Conservation (phyloP, 1,284 basidiomycete genomes). For the Clitocybe nebularis region DNA sequence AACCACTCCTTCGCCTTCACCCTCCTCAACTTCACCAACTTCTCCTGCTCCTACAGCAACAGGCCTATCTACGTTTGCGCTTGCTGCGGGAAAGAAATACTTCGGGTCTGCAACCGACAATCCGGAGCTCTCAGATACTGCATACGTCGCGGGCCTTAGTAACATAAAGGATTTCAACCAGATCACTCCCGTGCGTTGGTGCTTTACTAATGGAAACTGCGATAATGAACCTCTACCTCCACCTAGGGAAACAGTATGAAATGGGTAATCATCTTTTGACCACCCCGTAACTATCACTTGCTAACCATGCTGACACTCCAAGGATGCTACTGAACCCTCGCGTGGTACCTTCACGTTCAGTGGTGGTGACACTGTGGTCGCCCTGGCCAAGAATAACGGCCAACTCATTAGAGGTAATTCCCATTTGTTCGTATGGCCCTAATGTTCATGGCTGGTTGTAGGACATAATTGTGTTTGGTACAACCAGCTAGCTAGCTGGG, state of each 20-base stretch:
- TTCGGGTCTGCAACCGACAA: slow-evolving; percentile 23
- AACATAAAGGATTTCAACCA: slow-evolving; percentile 13
- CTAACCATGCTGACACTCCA: not conserved
- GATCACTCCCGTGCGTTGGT: slow-evolving; percentile 11
- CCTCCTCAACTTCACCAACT: not conserved
- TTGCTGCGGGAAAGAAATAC: slow-evolving; percentile 14
- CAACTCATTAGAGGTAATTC: slow-evolving; percentile 32
- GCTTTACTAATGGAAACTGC: not conserved
- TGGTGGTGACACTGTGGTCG: slow-evolving; percentile 40
- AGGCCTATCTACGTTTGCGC: slow-evolving; percentile 2
- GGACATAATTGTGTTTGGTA: slow-evolving; percentile 55
- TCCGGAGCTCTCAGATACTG: slow-evolving; percentile 18
- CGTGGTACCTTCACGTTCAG: slow-evolving; percentile 45
- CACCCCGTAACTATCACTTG: not conserved
- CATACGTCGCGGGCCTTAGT: slow-evolving; percentile 16
- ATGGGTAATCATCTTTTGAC: slow-evolving; percentile 9
- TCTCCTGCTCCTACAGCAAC: not conserved
- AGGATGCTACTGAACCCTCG: slow-evolving; percentile 51
- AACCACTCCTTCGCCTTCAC: not conserved
- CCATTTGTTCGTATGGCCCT: not conserved
- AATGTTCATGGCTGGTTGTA: no score
- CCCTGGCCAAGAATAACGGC: slow-evolving; percentile 37
- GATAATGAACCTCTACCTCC: not conserved
- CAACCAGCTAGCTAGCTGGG: slow-evolving; percentile 50
- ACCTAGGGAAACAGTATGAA: slow-evolving; percentile 14